A percentile compares a stretch with the other conserved stretches of the same genome.
phyloP scores from a whole-genome alignment of 2,329 filamentous ascomycete species.

The Botrytis fabae region DNA sequence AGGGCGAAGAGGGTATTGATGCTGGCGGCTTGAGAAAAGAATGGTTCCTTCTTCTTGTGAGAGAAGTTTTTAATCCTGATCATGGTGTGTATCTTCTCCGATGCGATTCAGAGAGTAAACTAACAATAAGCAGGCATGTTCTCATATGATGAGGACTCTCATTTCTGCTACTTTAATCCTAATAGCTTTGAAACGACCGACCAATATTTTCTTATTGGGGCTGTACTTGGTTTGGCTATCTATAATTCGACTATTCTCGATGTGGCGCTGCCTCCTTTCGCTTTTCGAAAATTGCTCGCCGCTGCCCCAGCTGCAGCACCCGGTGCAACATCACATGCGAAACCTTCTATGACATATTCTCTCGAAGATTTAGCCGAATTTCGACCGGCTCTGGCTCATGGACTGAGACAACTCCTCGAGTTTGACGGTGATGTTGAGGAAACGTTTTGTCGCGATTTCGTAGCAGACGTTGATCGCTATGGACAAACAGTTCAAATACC shows the following conservation, averaged over 20 bases:
- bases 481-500: slow-evolving; percentile 66
- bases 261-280: slow-evolving; percentile 82
- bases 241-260: slow-evolving; percentile 95
- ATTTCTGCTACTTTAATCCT: slow-evolving; percentile 91
- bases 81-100: slow-evolving; percentile 61
- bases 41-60: slow-evolving; percentile 86
- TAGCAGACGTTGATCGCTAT: slow-evolving; percentile 74
- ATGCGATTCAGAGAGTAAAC: slow-evolving; percentile 8
- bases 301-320: slow-evolving; percentile 65
- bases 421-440: slow-evolving; percentile 81
- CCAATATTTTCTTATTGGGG: slow-evolving; percentile 87
- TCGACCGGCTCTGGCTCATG: slow-evolving; percentile 71
- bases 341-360: slow-evolving; percentile 68
- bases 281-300: slow-evolving; percentile 82
- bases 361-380: slow-evolving; percentile 83
- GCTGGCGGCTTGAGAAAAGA: slow-evolving; percentile 88
- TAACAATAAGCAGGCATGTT: slow-evolving; percentile 68
- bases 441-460: slow-evolving; percentile 81
- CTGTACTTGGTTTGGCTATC: slow-evolving; percentile 84
- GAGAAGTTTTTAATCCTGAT: slow-evolving; percentile 88
- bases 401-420: slow-evolving; percentile 74
- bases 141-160: slow-evolving; percentile 85
- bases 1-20: slow-evolving; percentile 87
- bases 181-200: slow-evolving; percentile 87
- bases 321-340: slow-evolving; percentile 56